Conservation (phyloP, 805 yeast genomes). For the Hanseniaspora guilliermondii region DNA sequence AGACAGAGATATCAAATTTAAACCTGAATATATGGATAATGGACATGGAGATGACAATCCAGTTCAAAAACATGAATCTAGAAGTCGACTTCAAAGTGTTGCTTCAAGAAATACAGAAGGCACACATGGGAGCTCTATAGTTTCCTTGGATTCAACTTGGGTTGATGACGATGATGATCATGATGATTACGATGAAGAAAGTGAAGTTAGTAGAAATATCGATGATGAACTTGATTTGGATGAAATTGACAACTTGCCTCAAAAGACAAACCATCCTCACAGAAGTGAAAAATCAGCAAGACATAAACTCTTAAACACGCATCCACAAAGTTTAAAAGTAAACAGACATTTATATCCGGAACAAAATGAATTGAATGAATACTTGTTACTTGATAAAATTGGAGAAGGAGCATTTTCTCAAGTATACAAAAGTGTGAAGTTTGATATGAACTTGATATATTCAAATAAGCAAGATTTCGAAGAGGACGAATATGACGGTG, state of each 20-base stretch:
- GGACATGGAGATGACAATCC: neutral
- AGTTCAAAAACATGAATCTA: neutral
- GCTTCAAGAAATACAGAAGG: slow-evolving; percentile 9
- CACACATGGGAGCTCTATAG: slow-evolving; percentile 9
- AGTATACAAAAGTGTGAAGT: slow-evolving; percentile 49
- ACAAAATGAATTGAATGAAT: slow-evolving; percentile 29
- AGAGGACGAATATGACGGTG: slow-evolving; percentile 16
- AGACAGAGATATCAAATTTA: slow-evolving; percentile 8
- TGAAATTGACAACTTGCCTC: slow-evolving; percentile 2
- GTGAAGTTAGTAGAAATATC: slow-evolving; percentile 9
- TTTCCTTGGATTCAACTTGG: slow-evolving; percentile 4
- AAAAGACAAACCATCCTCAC: neutral
- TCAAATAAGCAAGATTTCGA: slow-evolving; percentile 11
- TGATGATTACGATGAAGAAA: slow-evolving; percentile 15
- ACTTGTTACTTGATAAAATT: slow-evolving; percentile 36
- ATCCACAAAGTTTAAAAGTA: slow-evolving; percentile 14
- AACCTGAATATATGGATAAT: slow-evolving; percentile 2
- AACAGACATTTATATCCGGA: slow-evolving; percentile 25
- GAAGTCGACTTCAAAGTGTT: neutral
- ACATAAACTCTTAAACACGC: neutral
- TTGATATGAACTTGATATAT: slow-evolving; percentile 14
- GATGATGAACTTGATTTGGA: slow-evolving; percentile 18
- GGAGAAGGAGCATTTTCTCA: slow-evolving; percentile 80
- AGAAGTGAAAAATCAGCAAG: neutral
- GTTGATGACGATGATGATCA: slow-evolving; percentile 12